Base-by-base conservation (phyloP, 352 stramenopile species). In the Pythium folliculosum region DNA sequence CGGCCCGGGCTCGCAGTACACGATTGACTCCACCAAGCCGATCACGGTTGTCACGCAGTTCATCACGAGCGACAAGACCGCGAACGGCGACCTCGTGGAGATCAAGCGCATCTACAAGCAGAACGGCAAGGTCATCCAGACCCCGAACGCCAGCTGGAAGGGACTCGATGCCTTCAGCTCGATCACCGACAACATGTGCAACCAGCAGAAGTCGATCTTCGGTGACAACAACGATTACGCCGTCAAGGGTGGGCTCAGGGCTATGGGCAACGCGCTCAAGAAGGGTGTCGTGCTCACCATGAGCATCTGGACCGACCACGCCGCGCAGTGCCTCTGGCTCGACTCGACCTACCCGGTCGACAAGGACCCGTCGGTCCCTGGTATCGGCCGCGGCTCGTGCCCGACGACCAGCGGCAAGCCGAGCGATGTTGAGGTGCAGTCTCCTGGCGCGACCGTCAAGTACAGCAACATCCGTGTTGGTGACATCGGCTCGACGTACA, bases 401-500 rank as follows among this genome's bases (percentile, higher is more conserved):
- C 70, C 82, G 21, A 86, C 76, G 6, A 81, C 70, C 3, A 59
- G 81, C 60, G 54, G 54, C 54, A 61, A 61, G 58, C 84, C 84
- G 8, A 65, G 61, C 22, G 80, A 89, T 1, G 70, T 91, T 4
- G 66, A 84, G 55, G 53, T 72, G 16, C 71, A 83, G 51, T 55
- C 78, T n/a, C 81, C 82, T 2, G 77, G 89, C 56, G 82, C 84
- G 25, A 84, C 65, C 2, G 78, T 90, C 50, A 86, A 78, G 67
- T 92, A 84, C 72, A 81, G 78, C 73, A 90, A 90, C 73, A 89
- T 93, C 56, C 80, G 78, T 30, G 73, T 90, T 16, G 85, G 85
- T 32, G 79, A 90, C 59, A 85, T 93, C 44, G 80, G 67, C 50
- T 83, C 80, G 14, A 89, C 80, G 22, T 67, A 52, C 52, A 65